phyloP scores from a whole-genome alignment of 2,329 filamentous ascomycete genomes.

The Pezicula carpinea region DNA sequence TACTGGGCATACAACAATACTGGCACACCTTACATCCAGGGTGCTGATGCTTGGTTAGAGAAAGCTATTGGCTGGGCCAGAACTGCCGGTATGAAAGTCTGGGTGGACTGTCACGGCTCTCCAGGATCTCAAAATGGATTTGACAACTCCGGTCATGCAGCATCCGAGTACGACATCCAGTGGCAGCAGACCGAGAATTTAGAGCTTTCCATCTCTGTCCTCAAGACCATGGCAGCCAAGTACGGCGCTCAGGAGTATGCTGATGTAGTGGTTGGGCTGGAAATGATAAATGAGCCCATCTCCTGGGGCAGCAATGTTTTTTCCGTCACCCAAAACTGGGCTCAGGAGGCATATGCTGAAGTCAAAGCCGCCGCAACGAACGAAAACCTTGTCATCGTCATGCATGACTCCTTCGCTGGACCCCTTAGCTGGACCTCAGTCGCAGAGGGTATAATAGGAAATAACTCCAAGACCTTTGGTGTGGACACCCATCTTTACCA shows the following conservation, averaged over 20 bases:
- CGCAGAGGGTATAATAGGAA: slow-evolving; percentile 9
- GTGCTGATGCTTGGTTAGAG: slow-evolving; percentile 46
- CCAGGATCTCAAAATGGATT: slow-evolving; percentile 55
- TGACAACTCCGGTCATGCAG: slow-evolving; percentile 52
- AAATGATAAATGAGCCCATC: slow-evolving; percentile 37
- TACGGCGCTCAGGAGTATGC: slow-evolving; percentile 34
- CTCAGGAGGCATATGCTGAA: slow-evolving; percentile 29
- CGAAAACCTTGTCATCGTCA: slow-evolving; percentile 30
- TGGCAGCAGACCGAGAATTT: slow-evolving; percentile 36
- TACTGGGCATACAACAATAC: slow-evolving; percentile 53
- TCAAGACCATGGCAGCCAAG: slow-evolving; percentile 34
- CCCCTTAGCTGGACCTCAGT: slow-evolving; percentile 29
- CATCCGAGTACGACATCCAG: slow-evolving; percentile 23
- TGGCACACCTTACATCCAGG: slow-evolving; percentile 43
- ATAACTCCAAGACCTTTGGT: slow-evolving; percentile 27
- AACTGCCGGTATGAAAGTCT: slow-evolving; percentile 43
- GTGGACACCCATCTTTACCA: slow-evolving; percentile 38
- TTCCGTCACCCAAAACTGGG: slow-evolving; percentile 30
- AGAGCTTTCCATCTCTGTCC: slow-evolving; percentile 29
- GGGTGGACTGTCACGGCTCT: slow-evolving; percentile 52
- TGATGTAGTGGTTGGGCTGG: slow-evolving; percentile 34
- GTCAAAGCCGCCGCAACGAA: slow-evolving; percentile 29
- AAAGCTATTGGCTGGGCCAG: slow-evolving; percentile 50
- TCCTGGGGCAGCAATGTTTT: slow-evolving; percentile 32
- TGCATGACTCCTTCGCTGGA: slow-evolving; percentile 34